Evolutionary conservation across 139 green algal genomes (phyloP).

Genomic region (Ostreobium quekettii): DNA sequence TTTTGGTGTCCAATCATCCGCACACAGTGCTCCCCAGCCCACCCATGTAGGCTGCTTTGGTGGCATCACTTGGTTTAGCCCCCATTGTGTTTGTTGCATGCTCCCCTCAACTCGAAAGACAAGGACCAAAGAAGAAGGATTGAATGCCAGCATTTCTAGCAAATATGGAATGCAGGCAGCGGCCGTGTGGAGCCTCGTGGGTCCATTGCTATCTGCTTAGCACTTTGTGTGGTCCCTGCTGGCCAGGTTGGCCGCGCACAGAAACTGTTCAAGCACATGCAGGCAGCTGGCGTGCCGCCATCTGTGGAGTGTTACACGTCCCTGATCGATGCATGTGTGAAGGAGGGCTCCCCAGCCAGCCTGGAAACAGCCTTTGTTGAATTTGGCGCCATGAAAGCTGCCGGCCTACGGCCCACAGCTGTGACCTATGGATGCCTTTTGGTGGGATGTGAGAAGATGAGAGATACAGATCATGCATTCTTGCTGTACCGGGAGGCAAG

Average conservation of each 20-base stretch:
- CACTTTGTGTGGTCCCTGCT: too few species aligned
- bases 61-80: too few species aligned
- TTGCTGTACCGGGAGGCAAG: constrained; percentile 42
- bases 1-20: too few species aligned
- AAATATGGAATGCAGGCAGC: too few species aligned
- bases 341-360: constrained; percentile 18
- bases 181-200: too few species aligned
- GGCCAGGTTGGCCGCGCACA: constrained; percentile 17
- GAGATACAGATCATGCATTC: constrained; percentile 38
- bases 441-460: constrained; percentile 26
- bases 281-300: constrained; percentile 11
- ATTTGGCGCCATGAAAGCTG: constrained; percentile 33
- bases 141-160: too few species aligned
- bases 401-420: constrained; percentile 30
- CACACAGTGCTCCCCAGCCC: too few species aligned
- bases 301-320: constrained; percentile 46
- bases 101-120: too few species aligned
- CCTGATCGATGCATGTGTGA: constrained; percentile 48
- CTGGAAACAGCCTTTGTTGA: constrained; percentile 20
- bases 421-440: constrained; percentile 58
- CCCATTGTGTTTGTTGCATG: too few species aligned
- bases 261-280: constrained; percentile 28
- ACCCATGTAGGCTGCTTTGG: too few species aligned
- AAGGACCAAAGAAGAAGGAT: too few species aligned
- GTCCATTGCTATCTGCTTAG: too few species aligned